Percentiles rank a stretch among this genome's conserved stretches.
These are phyloP conservation scores for Malus asiatica DNA, from an alignment of 306 rosid species.

Conservation along the genomic window DNA sequence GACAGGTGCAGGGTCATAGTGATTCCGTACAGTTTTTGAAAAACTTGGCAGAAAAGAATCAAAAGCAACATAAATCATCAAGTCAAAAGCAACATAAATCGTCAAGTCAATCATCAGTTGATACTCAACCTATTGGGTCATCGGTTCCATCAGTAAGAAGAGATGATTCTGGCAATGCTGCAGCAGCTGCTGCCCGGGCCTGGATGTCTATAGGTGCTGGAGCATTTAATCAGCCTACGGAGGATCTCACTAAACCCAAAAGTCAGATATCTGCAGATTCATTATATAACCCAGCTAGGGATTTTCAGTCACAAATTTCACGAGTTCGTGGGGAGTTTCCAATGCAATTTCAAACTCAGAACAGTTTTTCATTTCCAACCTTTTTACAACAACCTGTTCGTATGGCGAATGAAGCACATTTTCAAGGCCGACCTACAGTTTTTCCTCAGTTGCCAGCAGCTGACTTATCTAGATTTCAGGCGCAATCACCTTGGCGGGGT, in stretches of 20 bases:
- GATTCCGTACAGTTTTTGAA: constrained; percentile 85
- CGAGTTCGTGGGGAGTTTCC: constrained; percentile 55
- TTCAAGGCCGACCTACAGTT: constrained; percentile 53
- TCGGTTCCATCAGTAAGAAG: constrained; percentile 47
- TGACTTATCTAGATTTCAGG: constrained; percentile 75
- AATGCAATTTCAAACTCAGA: constrained; percentile 55
- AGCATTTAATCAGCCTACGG: constrained; percentile 69
- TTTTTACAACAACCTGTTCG: constrained; percentile 49
- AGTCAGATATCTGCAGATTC: constrained; percentile 73
- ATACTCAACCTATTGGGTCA: constrained; percentile 43
- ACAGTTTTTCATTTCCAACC: constrained; percentile 54
- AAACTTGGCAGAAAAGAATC: constrained; percentile 58
- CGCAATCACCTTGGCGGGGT: constrained; percentile 69
- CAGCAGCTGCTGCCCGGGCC: constrained; percentile 90
- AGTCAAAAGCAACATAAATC: constrained; percentile 64
- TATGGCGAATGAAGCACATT: constrained; percentile 45
- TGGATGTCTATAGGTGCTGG: constrained; percentile 99
- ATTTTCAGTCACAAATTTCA: constrained; percentile 51
- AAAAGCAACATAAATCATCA: constrained; percentile 58
- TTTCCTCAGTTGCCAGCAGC: constrained; percentile 67
- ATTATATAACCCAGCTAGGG: constrained; percentile 59
- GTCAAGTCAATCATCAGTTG: constrained; percentile 48
- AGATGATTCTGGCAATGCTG: constrained; percentile 61
- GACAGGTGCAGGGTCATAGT: constrained; percentile 54
- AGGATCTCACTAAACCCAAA: constrained; percentile 49